Evolutionary conservation across 306 rosid species (phyloP).

Genomic region (Ormosia emarginata): DNA sequence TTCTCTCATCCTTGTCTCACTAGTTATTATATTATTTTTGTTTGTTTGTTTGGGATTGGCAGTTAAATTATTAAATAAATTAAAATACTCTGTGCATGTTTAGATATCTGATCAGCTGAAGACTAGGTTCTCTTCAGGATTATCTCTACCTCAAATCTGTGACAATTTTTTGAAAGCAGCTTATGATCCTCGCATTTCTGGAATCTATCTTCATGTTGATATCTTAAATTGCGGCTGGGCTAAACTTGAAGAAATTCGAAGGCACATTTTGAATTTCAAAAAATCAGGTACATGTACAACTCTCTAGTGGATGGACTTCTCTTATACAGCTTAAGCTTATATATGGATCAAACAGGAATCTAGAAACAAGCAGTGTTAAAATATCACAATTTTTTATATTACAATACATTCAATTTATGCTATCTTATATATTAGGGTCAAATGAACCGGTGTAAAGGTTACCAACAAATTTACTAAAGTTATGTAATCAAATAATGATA

Average conservation of each 20-base stretch:
- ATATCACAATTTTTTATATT: background rate
- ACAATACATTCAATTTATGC: background rate
- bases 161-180: slow-evolving; percentile 90
- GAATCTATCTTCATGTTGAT: slow-evolving; percentile 76
- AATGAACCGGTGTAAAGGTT: background rate
- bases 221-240: slow-evolving; percentile 91
- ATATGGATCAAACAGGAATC: background rate
- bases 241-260: slow-evolving; percentile 89
- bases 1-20: background rate
- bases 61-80: too few species aligned
- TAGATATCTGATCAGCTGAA: slow-evolving; percentile 83
- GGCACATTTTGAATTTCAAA: slow-evolving; percentile 72
- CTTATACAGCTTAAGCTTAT: too few species aligned
- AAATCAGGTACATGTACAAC: slow-evolving; percentile 62
- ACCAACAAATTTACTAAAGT: background rate
- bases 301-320: background rate
- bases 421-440: background rate
- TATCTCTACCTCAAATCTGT: slow-evolving; percentile 83
- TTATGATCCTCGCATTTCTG: slow-evolving; percentile 85
- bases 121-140: slow-evolving; percentile 65
- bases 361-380: background rate
- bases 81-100: background rate
- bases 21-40: background rate
- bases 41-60: background rate
- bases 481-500: too few species aligned